Evolutionary conservation across 2,329 filamentous ascomycete genomes (phyloP), one percentile per base, ranked within the genome.

Genomic region (Fusarium foetens): DNA sequence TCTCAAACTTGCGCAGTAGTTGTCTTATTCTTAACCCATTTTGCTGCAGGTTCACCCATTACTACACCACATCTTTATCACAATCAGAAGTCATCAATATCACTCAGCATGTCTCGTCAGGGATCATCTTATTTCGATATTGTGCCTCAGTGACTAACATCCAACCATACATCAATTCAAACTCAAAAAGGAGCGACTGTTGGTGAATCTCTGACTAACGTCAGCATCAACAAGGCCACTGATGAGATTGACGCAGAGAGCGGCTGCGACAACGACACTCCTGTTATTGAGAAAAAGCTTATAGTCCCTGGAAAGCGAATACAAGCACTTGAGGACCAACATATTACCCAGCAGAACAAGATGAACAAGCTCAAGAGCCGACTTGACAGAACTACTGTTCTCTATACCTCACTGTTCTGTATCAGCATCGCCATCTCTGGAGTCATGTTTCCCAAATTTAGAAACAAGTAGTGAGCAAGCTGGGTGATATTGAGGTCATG

Each of bases 231-330:
- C 23, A 2, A 12, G 2, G 7, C 1, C 10, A 27, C 19, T 9
- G 9, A n/a, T 16, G 19, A 6, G 13, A 21, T 6, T 0, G 23
- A 12, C 11, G 2, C 1, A 8, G 13, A 38, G 2, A 27, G 19
- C 7, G 23, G 16, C 17, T 4, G 2, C 9, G 33, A 21, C 0
- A 8, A 11, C 1, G 8, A 2, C 3, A 1, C 1, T 1, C 0
- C 3, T 25, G 8, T 19, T 2, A 19, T 5, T 17, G 21, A 5
- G 0, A 36, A 1, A 8, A 25, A n/a, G 7, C 3, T 2, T 36
- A 1, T 1, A 0, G 9, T 16, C 17, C 31, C 8, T 7, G 12
- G 1, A 8, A 25, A 25, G 17, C 17, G 23, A 11, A 8, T 19
- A 8, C 33, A 52, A n/a, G 3, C 17, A 2, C 5, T 38, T 9